A percentile compares a stretch with the other conserved stretches of the same genome.
These are phyloP conservation scores for Cymbopogon citratus DNA, from an alignment of 176 grass and related monocot genomes.

Conservation along the genomic window DNA sequence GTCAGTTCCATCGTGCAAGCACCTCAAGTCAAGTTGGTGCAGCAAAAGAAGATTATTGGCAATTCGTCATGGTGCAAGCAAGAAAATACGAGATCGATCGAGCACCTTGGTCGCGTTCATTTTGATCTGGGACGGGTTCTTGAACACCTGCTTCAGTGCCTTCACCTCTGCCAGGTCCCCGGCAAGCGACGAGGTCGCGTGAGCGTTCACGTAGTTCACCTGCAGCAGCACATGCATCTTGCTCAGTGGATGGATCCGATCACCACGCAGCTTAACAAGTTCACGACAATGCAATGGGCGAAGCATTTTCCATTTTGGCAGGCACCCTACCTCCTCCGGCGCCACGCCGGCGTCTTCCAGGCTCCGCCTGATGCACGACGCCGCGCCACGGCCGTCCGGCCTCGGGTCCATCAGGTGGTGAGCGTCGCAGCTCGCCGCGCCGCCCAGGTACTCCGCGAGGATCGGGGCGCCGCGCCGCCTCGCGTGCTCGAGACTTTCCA, in stretches of 20 bases:
- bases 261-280: too few relatives aligned
- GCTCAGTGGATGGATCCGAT: neutral
- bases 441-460: conserved; percentile 55
- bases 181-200: conserved; percentile 46
- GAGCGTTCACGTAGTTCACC: conserved; percentile 67
- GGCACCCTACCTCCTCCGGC: conserved; percentile 34
- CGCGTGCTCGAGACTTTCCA: conserved; percentile 56
- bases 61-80: neutral
- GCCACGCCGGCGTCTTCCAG: conserved; percentile 56
- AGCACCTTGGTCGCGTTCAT: conserved; percentile 58
- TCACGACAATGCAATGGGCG: neutral
- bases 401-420: conserved; percentile 53
- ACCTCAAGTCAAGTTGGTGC: neutral
- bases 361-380: conserved; percentile 37
- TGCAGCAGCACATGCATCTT: neutral
- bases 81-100: neutral
- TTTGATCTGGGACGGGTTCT: conserved; percentile 35
- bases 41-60: neutral
- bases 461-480: conserved; percentile 48
- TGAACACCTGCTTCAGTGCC: conserved; percentile 45
- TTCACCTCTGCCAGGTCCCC: conserved; percentile 49
- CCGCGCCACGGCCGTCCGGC: conserved; percentile 34
- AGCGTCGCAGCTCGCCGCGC: conserved; percentile 47
- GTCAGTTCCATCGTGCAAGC: neutral
- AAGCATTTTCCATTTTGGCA: neutral